These are phyloP conservation scores for Cymbidium sinense DNA, from an alignment of 106 monocot species.

Conservation along the genomic window DNA sequence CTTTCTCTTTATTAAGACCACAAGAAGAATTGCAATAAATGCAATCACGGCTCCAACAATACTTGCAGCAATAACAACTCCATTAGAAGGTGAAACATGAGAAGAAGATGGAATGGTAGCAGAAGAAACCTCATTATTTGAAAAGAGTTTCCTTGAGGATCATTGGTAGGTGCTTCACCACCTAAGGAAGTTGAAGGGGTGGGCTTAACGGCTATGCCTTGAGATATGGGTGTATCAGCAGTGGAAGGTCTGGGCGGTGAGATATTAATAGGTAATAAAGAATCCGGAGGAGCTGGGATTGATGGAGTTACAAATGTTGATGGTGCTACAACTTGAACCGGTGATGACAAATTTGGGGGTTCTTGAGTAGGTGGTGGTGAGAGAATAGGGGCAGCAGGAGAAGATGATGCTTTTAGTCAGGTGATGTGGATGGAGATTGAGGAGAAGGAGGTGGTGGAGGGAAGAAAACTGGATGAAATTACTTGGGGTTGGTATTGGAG, in stretches of 20 bases:
- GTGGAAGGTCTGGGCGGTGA: not conserved
- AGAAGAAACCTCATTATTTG: not conserved
- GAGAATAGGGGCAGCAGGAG: not conserved
- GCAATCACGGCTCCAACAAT: not conserved
- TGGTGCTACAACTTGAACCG: not conserved
- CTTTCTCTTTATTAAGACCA: slow-evolving; percentile 1
- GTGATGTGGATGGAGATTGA: not conserved
- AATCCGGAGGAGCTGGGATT: not conserved
- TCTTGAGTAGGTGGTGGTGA: not conserved
- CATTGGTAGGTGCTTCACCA: not conserved
- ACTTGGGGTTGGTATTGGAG: not conserved
- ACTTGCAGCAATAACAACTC: not conserved
- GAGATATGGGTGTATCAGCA: not conserved
- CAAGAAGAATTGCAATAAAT: not conserved
- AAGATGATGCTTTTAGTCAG: no score
- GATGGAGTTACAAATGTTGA: not conserved
- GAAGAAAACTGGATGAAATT: not conserved
- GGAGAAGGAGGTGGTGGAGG: not conserved
- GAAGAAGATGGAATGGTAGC: not conserved
- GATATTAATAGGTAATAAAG: not conserved
- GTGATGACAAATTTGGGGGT: not conserved
- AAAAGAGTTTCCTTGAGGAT: not conserved
- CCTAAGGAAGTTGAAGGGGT: not conserved
- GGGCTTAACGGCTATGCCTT: not conserved
- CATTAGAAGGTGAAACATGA: not conserved